These are phyloP conservation scores for Corchorus capsularis DNA, from an alignment of 345 rosid genomes.

Conservation along the genomic window DNA sequence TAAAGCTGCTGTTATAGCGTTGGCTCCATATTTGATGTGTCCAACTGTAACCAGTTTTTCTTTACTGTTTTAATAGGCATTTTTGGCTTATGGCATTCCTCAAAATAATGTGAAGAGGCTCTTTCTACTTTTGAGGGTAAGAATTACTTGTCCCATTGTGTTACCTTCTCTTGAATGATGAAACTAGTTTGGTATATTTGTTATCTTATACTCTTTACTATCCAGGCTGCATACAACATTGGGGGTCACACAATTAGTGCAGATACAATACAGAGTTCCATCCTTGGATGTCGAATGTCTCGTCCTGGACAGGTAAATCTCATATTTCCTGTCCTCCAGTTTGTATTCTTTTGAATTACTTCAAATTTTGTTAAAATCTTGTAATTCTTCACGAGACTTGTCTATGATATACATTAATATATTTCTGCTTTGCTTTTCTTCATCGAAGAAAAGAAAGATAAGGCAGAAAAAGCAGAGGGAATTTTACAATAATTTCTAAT, in stretches of 20 bases:
- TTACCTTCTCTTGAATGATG: neutral
- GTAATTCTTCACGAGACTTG: neutral
- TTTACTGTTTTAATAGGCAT: conserved; percentile 50
- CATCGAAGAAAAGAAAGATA: neutral
- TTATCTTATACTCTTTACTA: conserved; percentile 23
- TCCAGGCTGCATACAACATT: conserved; percentile 92
- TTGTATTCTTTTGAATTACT: neutral
- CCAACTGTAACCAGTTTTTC: conserved; percentile 13
- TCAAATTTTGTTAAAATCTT: neutral
- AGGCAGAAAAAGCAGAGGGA: neutral
- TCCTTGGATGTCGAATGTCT: conserved; percentile 85
- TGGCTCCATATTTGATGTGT: conserved; percentile 8
- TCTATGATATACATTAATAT: neutral
- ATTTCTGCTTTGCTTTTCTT: neutral
- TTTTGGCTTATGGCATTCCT: conserved; percentile 89
- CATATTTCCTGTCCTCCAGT: conserved; percentile 6
- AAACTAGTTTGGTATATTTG: neutral
- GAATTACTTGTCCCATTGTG: neutral
- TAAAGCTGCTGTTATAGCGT: neutral
- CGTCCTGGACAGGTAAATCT: conserved; percentile 89
- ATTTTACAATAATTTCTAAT: neutral
- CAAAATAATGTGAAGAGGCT: conserved; percentile 85
- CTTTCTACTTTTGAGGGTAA: conserved; percentile 78
- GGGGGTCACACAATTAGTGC: conserved; percentile 93
- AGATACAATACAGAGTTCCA: conserved; percentile 71